Base-by-base conservation (phyloP, 176 grass and related monocot genomes). In the Hordeum vulgare region DNA sequence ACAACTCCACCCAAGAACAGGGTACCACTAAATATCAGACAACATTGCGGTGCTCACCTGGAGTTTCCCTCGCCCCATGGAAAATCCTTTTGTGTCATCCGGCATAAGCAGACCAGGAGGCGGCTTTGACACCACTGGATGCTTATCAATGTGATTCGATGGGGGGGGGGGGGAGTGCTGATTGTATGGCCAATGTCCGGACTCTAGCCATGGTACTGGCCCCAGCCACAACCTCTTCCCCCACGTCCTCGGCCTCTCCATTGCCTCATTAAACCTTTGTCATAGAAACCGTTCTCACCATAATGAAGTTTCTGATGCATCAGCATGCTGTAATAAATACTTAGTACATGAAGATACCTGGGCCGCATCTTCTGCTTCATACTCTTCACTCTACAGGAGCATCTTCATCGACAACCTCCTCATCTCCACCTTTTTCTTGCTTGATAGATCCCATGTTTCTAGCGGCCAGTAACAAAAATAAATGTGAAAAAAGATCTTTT, bases 21-120 rank as follows among this genome's bases (percentile, higher is more conserved):
- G 40, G 47, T 28, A 2, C 29, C 60, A 31, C 49, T 53, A 1
- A 27, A 71, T 33, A 63, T 75, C 64, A 81, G 53, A 14, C 54
- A 42, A 9, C 78, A 25, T 76, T 86, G 78, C 14, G 60, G 86
- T 36, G 39, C 23, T 69, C 31, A 90, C 47, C 2, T 12, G 66
- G 4, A 61, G 90, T 73, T 95, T 95, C 51, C 95, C 92, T 17
- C 95, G 78, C 66, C 95, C 95, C 86, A 98, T 86, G 15, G 92
- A 80, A 79, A 98, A 98, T 45, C 95, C 92, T 85, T 53, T 95
- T 18, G 95, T 95, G 83, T 93, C 96, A 81, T 98, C 96, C 2
- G 93, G 90, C 96, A 98, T 98, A 57, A 89, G 93, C 27, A 93
- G 96, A 6, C 90, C 95, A n/a, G 92, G 95, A 27, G 95, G 90